Base-by-base conservation (phyloP, 331 rosid species). In the Erythrophleum ivorense region DNA sequence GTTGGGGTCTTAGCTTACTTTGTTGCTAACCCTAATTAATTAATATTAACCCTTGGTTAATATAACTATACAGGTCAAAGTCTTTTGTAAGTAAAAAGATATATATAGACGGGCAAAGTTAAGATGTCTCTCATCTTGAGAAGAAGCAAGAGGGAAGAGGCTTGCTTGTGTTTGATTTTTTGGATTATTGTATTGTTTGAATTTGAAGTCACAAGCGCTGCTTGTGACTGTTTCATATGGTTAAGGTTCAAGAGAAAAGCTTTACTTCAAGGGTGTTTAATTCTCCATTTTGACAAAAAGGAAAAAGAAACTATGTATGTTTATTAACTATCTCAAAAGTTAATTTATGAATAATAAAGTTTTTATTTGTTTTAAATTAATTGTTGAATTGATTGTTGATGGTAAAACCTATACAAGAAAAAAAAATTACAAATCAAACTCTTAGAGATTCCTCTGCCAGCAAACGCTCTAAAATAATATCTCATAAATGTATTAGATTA, bases 1-100 rank as follows among this genome's bases (percentile, higher is more conserved):
- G 94, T 95, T 55, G 98, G 98, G 41, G 92, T 57, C 11, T 84
- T 93, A 33, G 96, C 98, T 9, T 95, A 87, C 73, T 89, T 95
- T 63, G 86, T 64, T 62, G 96, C 93, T 49, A 93, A 92, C 66
- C 94, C 97, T 41, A 81, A 16, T 45, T 68, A 31, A 76, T 41
- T 79, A 46, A 63, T 8, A 63, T 14, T 33, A 33, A 31, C 11
- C 67, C n/a, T 33, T 13, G 68, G 68, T 63, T 63, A 29, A 14
- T 12, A 62, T 33, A 63, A 63, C 19, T 33, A 40, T 43, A 63
- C 68, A 63, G 68, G 68, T 33, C 43, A 63, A 63, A 50, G 62
- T 45, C 12, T 59, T 46, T 74, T 86, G 86, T 78, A 73, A 76
- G 31, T 77, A 75, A 59, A 76, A 82, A 2, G 6, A 75, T 36